These are phyloP conservation scores for Cryphonectria parasitica DNA, from an alignment of 2,329 filamentous ascomycete genomes.

Conservation along the genomic window DNA sequence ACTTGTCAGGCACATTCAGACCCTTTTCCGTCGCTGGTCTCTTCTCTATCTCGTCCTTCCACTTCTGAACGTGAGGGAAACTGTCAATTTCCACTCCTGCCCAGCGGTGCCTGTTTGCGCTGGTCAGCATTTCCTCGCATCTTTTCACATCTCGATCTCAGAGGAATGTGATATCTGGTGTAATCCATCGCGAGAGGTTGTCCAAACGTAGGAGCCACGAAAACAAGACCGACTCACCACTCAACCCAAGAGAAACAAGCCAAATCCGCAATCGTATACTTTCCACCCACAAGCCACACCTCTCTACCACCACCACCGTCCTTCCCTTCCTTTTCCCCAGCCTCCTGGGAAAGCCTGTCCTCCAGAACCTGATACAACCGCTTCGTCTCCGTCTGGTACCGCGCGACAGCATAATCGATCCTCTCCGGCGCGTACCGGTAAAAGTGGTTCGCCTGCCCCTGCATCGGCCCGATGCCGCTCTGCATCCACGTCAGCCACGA, in stretches of 20 bases:
- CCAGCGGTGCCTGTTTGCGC: background rate
- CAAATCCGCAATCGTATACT: constrained; percentile 14
- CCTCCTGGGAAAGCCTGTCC: constrained; percentile 8
- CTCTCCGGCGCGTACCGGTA: constrained; percentile 11
- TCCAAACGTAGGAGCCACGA: no score
- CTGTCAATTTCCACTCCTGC: constrained; percentile 3
- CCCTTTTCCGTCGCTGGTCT: constrained; percentile 2
- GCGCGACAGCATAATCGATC: constrained; percentile 3
- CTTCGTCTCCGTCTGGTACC: constrained; percentile 18
- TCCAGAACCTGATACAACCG: constrained; percentile 17
- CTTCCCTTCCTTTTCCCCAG: background rate
- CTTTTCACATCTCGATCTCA: background rate
- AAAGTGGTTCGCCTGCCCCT: constrained; percentile 18
- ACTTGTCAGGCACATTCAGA: background rate
- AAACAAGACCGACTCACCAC: constrained; percentile 5
- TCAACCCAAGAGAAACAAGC: constrained; percentile 19
- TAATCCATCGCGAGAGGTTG: no score
- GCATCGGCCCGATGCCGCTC: constrained; percentile 15
- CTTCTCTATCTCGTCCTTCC: constrained; percentile 8
- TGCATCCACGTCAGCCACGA: constrained; percentile 17
- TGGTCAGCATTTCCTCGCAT: background rate
- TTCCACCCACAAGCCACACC: constrained; percentile 13
- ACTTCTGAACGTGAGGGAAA: constrained; percentile 6
- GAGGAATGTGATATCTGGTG: background rate
- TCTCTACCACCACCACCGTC: background rate